Evolutionary conservation across 2,329 filamentous ascomycete species (phyloP), one percentile per base, ranked within the genome.

Genomic region (Zasmidium angulare): DNA sequence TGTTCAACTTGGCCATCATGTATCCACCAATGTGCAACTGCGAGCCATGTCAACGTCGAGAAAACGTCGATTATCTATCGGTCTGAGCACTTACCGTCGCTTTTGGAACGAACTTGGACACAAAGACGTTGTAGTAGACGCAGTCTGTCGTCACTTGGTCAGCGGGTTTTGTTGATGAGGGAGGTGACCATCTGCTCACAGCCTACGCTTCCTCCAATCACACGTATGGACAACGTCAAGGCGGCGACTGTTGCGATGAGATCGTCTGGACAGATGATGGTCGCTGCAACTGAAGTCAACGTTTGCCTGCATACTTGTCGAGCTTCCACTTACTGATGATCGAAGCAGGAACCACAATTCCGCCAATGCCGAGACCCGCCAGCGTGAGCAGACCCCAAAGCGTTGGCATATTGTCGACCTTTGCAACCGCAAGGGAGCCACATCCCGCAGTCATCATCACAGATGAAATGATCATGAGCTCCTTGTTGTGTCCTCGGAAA

Each of bases 211-310:
- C 87, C 87, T 50, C 88, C 87, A 36, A 89, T 81, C 56, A 88
- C 85, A 40, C 88, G 86, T 64, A 90, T 84, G n/a, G 86, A 82
- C 40, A 90, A 81, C 0, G 87, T 89, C 21, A 90, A 77, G 4
- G 88, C 86, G 1, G 86, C 83, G 49, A 89, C 81, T 1, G 87
- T 89, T 7, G 86, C 87, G 63, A 90, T 89, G 4, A 89, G 78
- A 56, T 89, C 86, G 68, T 87, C 84, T 0, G 87, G 86, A 61
- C 86, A 89, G 64, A 89, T 85, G 66, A 89, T 89, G 10, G 85
- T 86, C 6, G 85, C 66, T 66, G 23, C n/a, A 12, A 14, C 40
- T n/a, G n/a, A n/a, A 11, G 36, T 53, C 22, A 61, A 50, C 26
- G 48, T n/a, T 46, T 20, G 17, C 11, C 20, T 17, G 19, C 6